phyloP scores from a whole-genome alignment of 768 basidiomycete species.

The Agrocybe chaxingu region DNA sequence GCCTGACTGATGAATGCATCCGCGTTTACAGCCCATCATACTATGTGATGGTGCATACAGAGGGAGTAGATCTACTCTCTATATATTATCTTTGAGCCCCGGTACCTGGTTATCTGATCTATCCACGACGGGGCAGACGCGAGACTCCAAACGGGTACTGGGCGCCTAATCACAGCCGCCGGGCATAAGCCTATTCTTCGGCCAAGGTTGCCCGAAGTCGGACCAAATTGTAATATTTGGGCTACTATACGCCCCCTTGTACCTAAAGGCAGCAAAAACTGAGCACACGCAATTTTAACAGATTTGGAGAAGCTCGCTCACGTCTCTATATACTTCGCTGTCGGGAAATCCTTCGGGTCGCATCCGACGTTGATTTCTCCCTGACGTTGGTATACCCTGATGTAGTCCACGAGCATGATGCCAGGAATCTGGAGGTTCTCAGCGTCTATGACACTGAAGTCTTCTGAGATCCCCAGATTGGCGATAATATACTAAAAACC shows the following conservation, averaged over 20 bases:
- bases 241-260: conserved; percentile 64
- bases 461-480: conserved; percentile 63
- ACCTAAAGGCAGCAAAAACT: conserved; percentile 28
- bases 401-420: conserved; percentile 72
- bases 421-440: conserved; percentile 47
- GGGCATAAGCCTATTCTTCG: conserved; percentile 43
- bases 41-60: no score
- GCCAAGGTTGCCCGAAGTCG: conserved; percentile 46
- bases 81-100: no score
- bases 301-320: conserved; percentile 22
- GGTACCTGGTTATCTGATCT: no score
- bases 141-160: no score
- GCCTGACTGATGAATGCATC: no score
- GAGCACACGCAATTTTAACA: conserved; percentile 9
- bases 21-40: no score
- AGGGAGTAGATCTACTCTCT: no score
- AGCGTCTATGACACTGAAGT: conserved; percentile 62
- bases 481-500: conserved; percentile 54
- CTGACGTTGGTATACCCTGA: conserved; percentile 65
- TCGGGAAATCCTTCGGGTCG: conserved; percentile 71
- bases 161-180: no score
- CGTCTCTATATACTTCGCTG: conserved; percentile 67
- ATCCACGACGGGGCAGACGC: no score
- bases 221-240: conserved; percentile 45
- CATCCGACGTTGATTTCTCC: conserved; percentile 52